phyloP scores from a whole-genome alignment of 768 basidiomycete genomes.

The Tylopilus sp. region DNA sequence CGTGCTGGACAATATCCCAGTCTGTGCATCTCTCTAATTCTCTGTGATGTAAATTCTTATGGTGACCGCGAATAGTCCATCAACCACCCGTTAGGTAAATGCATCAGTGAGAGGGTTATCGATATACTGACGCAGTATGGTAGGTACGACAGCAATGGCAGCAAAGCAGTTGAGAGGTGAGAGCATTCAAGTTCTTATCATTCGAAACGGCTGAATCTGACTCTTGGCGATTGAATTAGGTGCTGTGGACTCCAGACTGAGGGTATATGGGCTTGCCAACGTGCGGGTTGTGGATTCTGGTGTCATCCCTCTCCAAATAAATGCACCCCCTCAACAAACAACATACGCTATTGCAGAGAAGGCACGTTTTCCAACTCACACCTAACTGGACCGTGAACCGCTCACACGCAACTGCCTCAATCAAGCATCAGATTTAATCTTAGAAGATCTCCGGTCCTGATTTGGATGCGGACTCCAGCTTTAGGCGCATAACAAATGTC shows the following conservation, averaged over 20 bases:
- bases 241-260: neutral
- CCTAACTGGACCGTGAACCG: neutral
- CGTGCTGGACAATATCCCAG: neutral
- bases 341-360: neutral
- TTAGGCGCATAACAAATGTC: neutral
- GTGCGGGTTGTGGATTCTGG: neutral
- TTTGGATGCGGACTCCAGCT: too few relatives aligned
- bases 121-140: neutral
- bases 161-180: neutral
- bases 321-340: neutral
- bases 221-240: neutral
- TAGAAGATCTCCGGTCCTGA: neutral
- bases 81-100: neutral
- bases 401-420: neutral
- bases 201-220: neutral
- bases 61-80: neutral
- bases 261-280: neutral
- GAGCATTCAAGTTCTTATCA: too few relatives aligned
- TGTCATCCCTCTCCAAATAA: neutral
- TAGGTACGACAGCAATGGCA: constrained; percentile 5
- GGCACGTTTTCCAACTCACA: neutral
- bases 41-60: neutral
- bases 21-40: neutral
- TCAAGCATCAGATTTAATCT: neutral
- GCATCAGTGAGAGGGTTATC: neutral